Percentiles rank a stretch among this genome's conserved stretches.
Evolutionary conservation across 306 rosid species (phyloP).

Genomic region (Corylus avellana): DNA sequence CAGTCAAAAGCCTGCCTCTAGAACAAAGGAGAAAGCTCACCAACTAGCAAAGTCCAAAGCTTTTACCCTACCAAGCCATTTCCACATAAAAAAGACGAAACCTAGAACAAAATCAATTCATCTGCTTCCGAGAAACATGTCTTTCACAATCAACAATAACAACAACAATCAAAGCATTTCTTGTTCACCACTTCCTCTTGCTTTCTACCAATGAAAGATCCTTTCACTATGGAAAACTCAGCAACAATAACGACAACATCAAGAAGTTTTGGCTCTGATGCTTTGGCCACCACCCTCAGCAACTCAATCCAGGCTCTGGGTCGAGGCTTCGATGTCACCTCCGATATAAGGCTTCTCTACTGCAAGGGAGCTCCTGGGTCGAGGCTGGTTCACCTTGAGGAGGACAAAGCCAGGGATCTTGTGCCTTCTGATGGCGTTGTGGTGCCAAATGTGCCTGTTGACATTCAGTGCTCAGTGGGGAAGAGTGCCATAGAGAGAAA

Average conservation of each 20-base stretch:
- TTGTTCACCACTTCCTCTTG: neutral
- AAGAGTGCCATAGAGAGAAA: constrained; percentile 38
- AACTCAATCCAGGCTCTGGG: constrained; percentile 93
- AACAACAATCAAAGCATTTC: neutral
- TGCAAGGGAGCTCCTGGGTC: constrained; percentile 96
- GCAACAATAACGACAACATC: constrained; percentile 14
- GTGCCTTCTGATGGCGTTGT: constrained; percentile 44
- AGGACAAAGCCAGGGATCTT: constrained; percentile 61
- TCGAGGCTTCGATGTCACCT: constrained; percentile 94
- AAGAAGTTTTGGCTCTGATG: constrained; percentile 45
- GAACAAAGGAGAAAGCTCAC: constrained; percentile 33
- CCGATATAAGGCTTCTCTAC: constrained; percentile 90
- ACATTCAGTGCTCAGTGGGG: constrained; percentile 54
- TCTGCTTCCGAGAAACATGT: constrained; percentile 26
- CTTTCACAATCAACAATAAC: constrained; percentile 9
- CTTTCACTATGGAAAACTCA: constrained; percentile 37
- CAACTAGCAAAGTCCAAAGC: constrained; percentile 33
- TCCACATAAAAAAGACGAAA: neutral
- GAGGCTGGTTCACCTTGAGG: constrained; percentile 68
- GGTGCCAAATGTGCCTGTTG: constrained; percentile 65
- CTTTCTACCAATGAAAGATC: constrained; percentile 25
- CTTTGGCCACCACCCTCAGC: constrained; percentile 61
- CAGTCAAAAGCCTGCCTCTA: constrained; percentile 54
- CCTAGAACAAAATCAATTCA: neutral
- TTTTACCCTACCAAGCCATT: constrained; percentile 20